Evolutionary conservation across 1,284 basidiomycete genomes (phyloP).

Genomic region (Cryptococcus sp.): DNA sequence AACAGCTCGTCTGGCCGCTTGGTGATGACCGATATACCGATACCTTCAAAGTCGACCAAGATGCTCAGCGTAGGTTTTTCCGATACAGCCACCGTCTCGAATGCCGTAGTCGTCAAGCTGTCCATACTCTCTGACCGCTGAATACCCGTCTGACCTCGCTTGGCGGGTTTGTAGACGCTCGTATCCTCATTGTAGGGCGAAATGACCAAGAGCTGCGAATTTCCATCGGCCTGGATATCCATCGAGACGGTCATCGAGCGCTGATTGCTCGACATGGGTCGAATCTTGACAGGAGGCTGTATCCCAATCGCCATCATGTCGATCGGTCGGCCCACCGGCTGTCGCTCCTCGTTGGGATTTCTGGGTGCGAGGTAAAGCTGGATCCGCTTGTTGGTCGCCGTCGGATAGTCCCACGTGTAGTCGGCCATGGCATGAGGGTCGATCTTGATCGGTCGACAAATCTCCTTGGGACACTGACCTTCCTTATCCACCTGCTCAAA

Average conservation of each 20-base stretch:
- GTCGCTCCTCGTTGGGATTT: background rate
- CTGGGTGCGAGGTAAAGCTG: constrained; percentile 58
- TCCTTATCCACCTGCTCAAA: constrained; percentile 64
- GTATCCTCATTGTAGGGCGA: constrained; percentile 79
- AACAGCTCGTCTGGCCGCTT: constrained; percentile 82
- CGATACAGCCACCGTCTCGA: constrained; percentile 77
- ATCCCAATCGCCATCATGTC: constrained; percentile 97
- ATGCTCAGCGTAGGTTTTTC: constrained; percentile 64
- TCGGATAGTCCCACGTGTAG: constrained; percentile 96
- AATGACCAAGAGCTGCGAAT: constrained; percentile 79
- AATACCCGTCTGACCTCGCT: constrained; percentile 48
- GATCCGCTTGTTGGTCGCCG: constrained; percentile 75
- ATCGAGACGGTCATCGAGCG: constrained; percentile 69
- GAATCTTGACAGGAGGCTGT: constrained; percentile 81
- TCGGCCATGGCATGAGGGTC: constrained; percentile 23
- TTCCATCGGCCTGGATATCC: constrained; percentile 87
- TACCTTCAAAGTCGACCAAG: constrained; percentile 75
- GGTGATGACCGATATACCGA: constrained; percentile 91
- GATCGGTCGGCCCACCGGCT: constrained; percentile 58
- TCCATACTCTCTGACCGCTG: constrained; percentile 27
- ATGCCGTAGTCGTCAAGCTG: constrained; percentile 52
- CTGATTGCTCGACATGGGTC: constrained; percentile 4
- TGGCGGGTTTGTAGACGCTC: constrained; percentile 82
- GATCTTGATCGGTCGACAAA: constrained; percentile 15
- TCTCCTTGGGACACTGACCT: constrained; percentile 37